Evolutionary conservation across 176 grass and related monocot species (phyloP).

Genomic region (Zizania latifolia): DNA sequence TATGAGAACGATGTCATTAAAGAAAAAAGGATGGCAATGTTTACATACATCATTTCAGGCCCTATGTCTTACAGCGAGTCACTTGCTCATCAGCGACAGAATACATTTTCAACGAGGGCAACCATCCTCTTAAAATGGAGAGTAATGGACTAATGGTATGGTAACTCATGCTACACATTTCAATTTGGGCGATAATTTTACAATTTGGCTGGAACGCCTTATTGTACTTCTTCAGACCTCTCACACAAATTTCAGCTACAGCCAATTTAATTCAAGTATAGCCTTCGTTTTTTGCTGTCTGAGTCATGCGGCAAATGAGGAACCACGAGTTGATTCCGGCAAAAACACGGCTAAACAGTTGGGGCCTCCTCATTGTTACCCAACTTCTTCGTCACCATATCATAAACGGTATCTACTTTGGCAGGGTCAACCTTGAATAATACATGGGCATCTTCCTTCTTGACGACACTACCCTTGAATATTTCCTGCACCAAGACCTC

Average conservation of each 20-base stretch:
- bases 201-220: slow-evolving; percentile 36
- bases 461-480: slow-evolving; percentile 64
- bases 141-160: slow-evolving; percentile 7
- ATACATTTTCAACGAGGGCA: slow-evolving; percentile 4
- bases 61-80: slow-evolving; percentile 19
- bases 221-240: slow-evolving; percentile 26
- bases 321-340: not conserved
- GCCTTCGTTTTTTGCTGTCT: not conserved
- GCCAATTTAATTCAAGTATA: slow-evolving; percentile 5
- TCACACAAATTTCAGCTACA: slow-evolving; percentile 25
- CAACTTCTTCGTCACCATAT: slow-evolving; percentile 88
- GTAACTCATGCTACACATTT: slow-evolving; percentile 39
- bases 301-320: not conserved
- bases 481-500: slow-evolving; percentile 82
- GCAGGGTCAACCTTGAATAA: slow-evolving; percentile 84
- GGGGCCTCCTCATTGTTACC: slow-evolving; percentile 52
- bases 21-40: slow-evolving; percentile 3
- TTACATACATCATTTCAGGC: slow-evolving; percentile 28
- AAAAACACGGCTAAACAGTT: slow-evolving; percentile 36
- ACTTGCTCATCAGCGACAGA: not conserved
- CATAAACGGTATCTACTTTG: slow-evolving; percentile 79
- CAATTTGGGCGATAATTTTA: slow-evolving; percentile 17
- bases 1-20: slow-evolving; percentile 17
- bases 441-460: slow-evolving; percentile 77
- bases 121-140: slow-evolving; percentile 25